Base-by-base conservation (phyloP, 768 basidiomycete genomes). In the Termitomyces sp. region DNA sequence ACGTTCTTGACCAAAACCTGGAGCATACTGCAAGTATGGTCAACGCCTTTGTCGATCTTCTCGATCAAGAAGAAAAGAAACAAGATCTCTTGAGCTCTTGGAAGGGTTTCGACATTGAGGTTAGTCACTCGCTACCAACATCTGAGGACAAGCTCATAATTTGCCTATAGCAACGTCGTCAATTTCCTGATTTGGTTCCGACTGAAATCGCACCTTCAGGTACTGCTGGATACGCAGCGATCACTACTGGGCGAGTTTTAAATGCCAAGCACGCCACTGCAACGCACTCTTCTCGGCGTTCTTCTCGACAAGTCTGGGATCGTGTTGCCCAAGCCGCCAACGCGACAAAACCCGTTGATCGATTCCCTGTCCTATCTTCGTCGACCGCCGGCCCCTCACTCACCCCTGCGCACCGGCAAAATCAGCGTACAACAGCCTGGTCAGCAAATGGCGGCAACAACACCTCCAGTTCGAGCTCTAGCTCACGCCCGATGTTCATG, bases 31-130 rank as follows among this genome's bases (percentile, higher is more conserved):
- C 86, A 0, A 84, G 87, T 59, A 80, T 91, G 34, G 76, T 93
- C 44, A 88, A 86, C 58, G 75, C 81, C 2, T 76, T 91, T 34
- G 83, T 94, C 5, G 92, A 92, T 61, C 71, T 92, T 71, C 43
- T 63, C 73, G 90, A 91, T 2, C 91, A 92, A 37, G 85, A 87
- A 48, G 92, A 94, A 22, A 95, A 97, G 80, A 87, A 88, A 56
- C 76, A 79, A 36, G 86, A 85, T 55, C 67, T 98, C 1, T 72
- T 94, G 52, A 65, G 75, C 0, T 88, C 90, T 0, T 91, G 95
- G 88, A 90, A 89, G 50, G 85, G 84, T 1, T 94, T 94, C 70
- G 86, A 86, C 56, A 76, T 91, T 29, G 90, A 96, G 82, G 90
- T 92, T 58, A 14, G 63, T 61, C 66, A 39, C 53, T n/a, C 32